These are phyloP conservation scores for Plantago ovata DNA, from an alignment of 257 asterid species.

Conservation along the genomic window DNA sequence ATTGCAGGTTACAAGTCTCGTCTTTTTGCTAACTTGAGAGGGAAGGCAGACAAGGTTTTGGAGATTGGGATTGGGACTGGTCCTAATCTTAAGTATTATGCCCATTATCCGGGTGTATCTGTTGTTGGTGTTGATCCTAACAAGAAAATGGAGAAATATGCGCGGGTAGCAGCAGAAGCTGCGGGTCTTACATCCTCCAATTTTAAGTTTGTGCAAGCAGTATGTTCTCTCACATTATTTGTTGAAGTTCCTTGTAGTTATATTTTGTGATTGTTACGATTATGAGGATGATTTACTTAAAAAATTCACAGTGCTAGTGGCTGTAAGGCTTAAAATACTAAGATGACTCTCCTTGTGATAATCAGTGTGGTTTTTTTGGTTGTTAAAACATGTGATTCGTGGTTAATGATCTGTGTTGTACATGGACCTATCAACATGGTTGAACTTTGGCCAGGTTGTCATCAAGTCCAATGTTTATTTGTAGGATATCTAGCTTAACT, in stretches of 20 bases:
- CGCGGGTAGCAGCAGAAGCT: conserved; percentile 55
- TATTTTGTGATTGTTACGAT: background rate
- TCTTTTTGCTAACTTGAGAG: conserved; percentile 64
- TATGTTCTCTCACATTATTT: conserved; percentile 27
- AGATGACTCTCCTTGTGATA: too few relatives aligned
- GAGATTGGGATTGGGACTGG: conserved; percentile 93
- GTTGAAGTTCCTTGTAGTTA: background rate
- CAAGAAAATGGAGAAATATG: conserved; percentile 80
- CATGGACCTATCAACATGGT: too few relatives aligned
- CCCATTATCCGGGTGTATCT: conserved; percentile 36
- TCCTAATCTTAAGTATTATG: conserved; percentile 80
- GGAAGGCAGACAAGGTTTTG: conserved; percentile 50
- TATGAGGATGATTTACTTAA: background rate
- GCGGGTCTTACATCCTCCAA: conserved; percentile 58
- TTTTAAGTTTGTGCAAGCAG: conserved; percentile 70
- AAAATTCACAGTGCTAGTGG: background rate
- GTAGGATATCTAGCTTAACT: too few relatives aligned
- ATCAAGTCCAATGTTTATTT: too few relatives aligned
- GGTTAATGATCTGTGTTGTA: too few relatives aligned
- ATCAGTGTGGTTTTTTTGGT: too few relatives aligned
- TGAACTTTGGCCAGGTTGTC: too few relatives aligned
- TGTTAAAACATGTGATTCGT: too few relatives aligned
- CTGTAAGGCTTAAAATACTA: too few relatives aligned
- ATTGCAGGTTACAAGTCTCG: conserved; percentile 70
- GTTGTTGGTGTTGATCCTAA: conserved; percentile 83